Base-by-base conservation (phyloP, 768 basidiomycete genomes). In the Daedalea quercina region DNA sequence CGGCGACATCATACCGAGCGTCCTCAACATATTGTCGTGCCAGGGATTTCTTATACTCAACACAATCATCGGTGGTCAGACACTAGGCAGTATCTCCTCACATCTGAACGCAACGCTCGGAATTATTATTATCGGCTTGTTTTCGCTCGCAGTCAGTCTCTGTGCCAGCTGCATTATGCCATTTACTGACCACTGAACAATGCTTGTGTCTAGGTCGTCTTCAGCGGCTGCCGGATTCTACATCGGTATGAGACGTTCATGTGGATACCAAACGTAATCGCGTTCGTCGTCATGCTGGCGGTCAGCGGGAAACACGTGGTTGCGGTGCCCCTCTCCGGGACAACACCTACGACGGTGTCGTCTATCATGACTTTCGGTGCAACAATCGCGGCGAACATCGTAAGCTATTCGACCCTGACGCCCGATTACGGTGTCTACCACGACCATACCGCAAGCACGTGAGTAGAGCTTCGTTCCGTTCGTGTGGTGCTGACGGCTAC, bases 381-480 rank as follows among this genome's bases (percentile, higher is more conserved):
- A 3, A 71, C 74, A 1, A 56, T 80, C 42, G 71, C 71, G 8
- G 70, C 75, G 0, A 74, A 68, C 33, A 63, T 75, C 22, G 60
- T 77, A 40, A 69, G 70, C 46, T 76, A 69, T 67, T 66, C 70
- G 37, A 52, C 71, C 1, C 63, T 78, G 58, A 70, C 69, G 1
- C 65, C 76, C 1, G 78, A 80, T 50, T 79, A 78, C 45, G 76
- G 76, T n/a, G 70, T 76, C 26, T 77, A 77, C 56, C 75, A 79
- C 58, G 66, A 54, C 56, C 61, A 24, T 53, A 66, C 61, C 53
- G 62, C 55, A 20, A 59, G 55, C 7, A 50, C 57, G 58, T 58
- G 28, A 20, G 42, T 37, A 35, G 9, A 8, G 42, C 44, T 23
- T 12, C 8, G 7, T 31, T 17, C 44, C 9, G 22, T 19, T 9